Evolutionary conservation across 768 basidiomycete genomes (phyloP), one percentile per base, ranked within the genome.

Genomic region (Lanmaoa rubissima): DNA sequence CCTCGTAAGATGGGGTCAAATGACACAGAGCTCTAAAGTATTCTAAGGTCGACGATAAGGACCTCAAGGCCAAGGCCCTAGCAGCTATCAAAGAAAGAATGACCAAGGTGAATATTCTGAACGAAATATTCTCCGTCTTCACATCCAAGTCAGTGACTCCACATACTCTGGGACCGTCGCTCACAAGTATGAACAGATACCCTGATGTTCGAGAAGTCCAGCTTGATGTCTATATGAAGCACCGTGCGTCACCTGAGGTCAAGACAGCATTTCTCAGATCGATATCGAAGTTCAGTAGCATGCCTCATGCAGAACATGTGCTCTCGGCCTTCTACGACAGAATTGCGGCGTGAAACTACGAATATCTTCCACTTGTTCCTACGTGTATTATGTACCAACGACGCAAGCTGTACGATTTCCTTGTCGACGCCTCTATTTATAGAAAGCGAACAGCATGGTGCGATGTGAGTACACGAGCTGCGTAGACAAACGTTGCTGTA

Each of bases 51-150:
- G 61, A 41, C 11, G 31, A 69, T 26, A n/a, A 56, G 21, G 48
- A 11, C n/a, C 67, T 67, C 49, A 61, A 61, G 53, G 58, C 40
- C 1, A 51, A 41, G 28, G 48, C 69, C 4, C 49, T 69, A 6
- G 19, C 48, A 11, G 69, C 65, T 1, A 67, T 70, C 46, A 39
- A 38, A 13, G 49, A 54, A 26, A 54, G 58, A 13, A 36, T 71
- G 55, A 44, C 51, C 10, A 21, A 54, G 38, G 28, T 5, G 34
- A 70, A 73, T 28, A 52, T 69, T 2, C 19, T 70, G 12, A 57
- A 61, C 7, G 71, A 73, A 53, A 43, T 57, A 2, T 63, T 71
- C 41, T 73, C 71, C 17, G 46, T 51, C 28, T 70, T 70, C 51
- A 61, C 69, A 17, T 67, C 65, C 48, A 61, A 57, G 66, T 64